Percentiles rank a stretch among this genome's conserved stretches.
These are phyloP conservation scores for Coemansia sp. DNA, from an alignment of 192 early-diverging fungal genomes.

Conservation along the genomic window DNA sequence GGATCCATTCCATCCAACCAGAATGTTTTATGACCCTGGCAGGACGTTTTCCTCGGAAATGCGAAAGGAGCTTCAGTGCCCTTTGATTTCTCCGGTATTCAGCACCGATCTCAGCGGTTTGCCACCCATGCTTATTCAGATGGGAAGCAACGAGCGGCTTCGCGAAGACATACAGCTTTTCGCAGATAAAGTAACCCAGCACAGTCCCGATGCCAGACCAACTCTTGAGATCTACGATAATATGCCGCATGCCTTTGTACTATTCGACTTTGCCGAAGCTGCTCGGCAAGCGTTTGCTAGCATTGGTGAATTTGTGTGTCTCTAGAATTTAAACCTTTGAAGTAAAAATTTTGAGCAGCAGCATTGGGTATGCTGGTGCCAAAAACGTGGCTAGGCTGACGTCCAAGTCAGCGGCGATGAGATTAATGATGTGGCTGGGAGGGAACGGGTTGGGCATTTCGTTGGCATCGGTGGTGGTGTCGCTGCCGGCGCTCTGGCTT, in stretches of 20 bases:
- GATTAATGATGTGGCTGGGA: conserved; percentile 44
- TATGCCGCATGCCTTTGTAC: conserved; percentile 48
- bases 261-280: conserved; percentile 35
- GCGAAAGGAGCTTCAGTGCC: conserved; percentile 33
- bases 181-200: conserved; percentile 13
- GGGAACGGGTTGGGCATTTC: conserved; percentile 43
- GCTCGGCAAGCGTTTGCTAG: conserved; percentile 31
- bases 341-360: conserved; percentile 50
- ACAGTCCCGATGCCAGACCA: conserved; percentile 3
- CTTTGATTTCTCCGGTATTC: conserved; percentile 42
- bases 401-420: conserved; percentile 40
- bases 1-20: conserved; percentile 41
- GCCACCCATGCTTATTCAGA: conserved; percentile 48
- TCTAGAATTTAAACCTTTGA: conserved; percentile 6
- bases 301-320: conserved; percentile 15
- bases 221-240: conserved; percentile 23
- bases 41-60: conserved; percentile 17
- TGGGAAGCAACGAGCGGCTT: conserved; percentile 44
- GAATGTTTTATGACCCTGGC: conserved; percentile 44
- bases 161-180: conserved; percentile 37
- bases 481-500: no score
- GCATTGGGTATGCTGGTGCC: conserved; percentile 48
- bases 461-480: background rate
- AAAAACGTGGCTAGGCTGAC: conserved; percentile 38
- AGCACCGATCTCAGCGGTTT: conserved; percentile 21